Conservation (phyloP, 257 asterid species). For the Forsythia suspensa region DNA sequence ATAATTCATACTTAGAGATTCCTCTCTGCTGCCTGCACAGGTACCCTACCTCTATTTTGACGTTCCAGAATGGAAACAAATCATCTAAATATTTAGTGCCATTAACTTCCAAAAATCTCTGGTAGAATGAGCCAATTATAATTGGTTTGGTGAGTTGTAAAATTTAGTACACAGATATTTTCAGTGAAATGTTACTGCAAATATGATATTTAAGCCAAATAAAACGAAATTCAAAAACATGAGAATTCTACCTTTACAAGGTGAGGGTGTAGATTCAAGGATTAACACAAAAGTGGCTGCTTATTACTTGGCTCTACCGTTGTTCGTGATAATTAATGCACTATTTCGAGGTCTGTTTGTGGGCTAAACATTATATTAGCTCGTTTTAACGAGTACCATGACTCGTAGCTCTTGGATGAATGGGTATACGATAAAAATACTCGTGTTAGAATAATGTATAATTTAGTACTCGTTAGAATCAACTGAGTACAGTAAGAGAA, state of each 20-base stretch:
- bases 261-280: too few relatives aligned
- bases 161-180: neutral
- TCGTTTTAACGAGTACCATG: too few relatives aligned
- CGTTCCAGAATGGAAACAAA: slow-evolving; percentile 20
- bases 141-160: neutral
- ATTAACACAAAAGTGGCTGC: too few relatives aligned
- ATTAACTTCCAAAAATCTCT: slow-evolving; percentile 25
- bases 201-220: neutral
- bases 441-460: neutral
- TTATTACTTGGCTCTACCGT: too few relatives aligned
- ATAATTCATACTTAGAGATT: neutral
- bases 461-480: neutral
- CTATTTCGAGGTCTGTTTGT: neutral
- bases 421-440: neutral
- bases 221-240: neutral
- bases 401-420: too few relatives aligned
- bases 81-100: slow-evolving; percentile 22
- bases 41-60: slow-evolving; percentile 32
- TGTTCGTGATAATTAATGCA: neutral
- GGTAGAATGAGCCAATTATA: neutral
- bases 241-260: neutral
- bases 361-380: neutral
- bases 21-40: slow-evolving; percentile 26
- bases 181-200: neutral
- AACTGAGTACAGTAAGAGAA: neutral